Conservation (phyloP, 2,329 filamentous ascomycete genomes). For the Stemphylium lycopersici region DNA sequence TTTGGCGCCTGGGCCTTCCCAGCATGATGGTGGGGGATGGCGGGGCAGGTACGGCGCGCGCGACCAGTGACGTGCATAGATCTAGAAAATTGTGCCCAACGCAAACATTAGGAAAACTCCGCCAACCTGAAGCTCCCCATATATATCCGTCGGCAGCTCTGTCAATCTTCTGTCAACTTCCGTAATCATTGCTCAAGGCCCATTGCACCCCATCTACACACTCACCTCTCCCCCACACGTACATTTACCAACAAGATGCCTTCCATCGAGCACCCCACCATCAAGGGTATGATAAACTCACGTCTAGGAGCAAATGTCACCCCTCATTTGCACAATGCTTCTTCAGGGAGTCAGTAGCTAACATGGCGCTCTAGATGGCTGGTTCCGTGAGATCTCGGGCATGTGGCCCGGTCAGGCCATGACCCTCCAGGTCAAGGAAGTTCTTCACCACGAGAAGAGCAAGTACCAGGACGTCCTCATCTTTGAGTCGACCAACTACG, state of each 20-base stretch:
- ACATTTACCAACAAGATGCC: conserved; percentile 61
- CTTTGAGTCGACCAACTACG: conserved; percentile 97
- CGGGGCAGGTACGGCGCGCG: conserved; percentile 17
- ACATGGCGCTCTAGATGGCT: conserved; percentile 76
- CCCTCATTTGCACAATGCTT: neutral
- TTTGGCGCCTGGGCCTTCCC: conserved; percentile 20
- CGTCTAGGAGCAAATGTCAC: neutral
- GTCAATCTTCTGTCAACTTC: conserved; percentile 16
- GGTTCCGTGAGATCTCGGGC: conserved; percentile 98
- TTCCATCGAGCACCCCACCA: conserved; percentile 74
- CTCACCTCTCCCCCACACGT: conserved; percentile 4
- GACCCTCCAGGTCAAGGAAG: conserved; percentile 88
- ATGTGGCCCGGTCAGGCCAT: conserved; percentile 99
- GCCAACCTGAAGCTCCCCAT: conserved; percentile 32
- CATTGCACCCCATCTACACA: neutral
- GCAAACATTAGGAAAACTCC: conserved; percentile 20
- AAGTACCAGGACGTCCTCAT: conserved; percentile 98
- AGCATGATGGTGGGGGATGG: conserved; percentile 14
- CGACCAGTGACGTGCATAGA: conserved; percentile 31
- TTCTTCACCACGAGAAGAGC: conserved; percentile 98
- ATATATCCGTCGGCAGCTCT: conserved; percentile 23
- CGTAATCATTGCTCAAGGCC: conserved; percentile 4
- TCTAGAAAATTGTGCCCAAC: conserved; percentile 19
- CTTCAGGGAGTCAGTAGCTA: neutral
- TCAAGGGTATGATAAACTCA: conserved; percentile 64